A percentile compares a stretch with the other conserved stretches of the same genome.
phyloP scores from a whole-genome alignment of 2,329 filamentous ascomycete genomes.

The Mollisiaceae sp. region DNA sequence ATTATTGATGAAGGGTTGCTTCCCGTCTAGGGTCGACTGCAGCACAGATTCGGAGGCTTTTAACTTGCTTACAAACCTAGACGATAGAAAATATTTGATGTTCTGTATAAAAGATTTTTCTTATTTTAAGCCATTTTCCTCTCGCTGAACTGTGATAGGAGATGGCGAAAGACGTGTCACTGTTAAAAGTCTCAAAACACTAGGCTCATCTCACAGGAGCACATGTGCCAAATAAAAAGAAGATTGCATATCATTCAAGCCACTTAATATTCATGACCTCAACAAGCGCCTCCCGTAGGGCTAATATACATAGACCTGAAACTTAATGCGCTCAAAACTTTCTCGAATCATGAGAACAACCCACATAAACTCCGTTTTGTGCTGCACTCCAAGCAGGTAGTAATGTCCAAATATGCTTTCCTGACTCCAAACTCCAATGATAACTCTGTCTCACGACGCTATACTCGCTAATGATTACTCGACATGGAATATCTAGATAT shows the following conservation, averaged over 20 bases:
- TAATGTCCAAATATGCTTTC: slow-evolving; percentile 8
- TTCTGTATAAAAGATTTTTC: background rate
- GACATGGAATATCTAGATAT: slow-evolving; percentile 7
- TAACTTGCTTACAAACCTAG: background rate
- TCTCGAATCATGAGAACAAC: background rate
- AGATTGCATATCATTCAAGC: background rate
- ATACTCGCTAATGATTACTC: slow-evolving; percentile 14
- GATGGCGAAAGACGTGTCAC: background rate
- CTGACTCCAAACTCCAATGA: slow-evolving; percentile 17
- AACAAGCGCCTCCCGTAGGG: background rate
- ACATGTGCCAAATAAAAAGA: background rate
- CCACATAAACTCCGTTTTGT: slow-evolving; percentile 10
- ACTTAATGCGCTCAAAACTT: background rate
- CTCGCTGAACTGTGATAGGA: background rate
- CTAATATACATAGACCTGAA: background rate
- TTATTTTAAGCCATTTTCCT: background rate
- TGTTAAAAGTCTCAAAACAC: background rate
- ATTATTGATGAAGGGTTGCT: background rate
- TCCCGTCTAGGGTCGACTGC: background rate
- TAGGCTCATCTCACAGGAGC: background rate
- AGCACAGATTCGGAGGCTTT: background rate
- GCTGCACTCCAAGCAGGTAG: slow-evolving; percentile 6
- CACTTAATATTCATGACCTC: background rate
- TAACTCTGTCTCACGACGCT: slow-evolving; percentile 9
- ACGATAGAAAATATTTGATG: background rate